Conservation (phyloP, 2,329 filamentous ascomycete genomes). For the Cladophialophora psammophila region DNA sequence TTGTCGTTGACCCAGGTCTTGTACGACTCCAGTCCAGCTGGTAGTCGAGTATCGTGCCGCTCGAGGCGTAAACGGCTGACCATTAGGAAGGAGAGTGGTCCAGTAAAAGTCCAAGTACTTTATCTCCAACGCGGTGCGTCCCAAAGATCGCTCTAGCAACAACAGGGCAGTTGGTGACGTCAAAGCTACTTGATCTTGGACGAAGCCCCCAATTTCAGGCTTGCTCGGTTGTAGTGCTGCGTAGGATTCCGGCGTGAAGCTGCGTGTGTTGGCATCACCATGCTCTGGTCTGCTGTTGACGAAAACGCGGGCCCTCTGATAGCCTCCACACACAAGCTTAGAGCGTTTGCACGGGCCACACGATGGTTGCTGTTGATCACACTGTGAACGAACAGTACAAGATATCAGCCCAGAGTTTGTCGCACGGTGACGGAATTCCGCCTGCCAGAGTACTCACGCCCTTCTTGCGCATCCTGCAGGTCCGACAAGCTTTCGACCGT, state of each 20-base stretch:
- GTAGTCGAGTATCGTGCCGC: constrained; percentile 21
- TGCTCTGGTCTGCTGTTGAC: constrained; percentile 19
- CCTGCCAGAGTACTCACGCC: constrained; percentile 12
- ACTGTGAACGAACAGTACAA: constrained; percentile 9
- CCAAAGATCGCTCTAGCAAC: constrained; percentile 7
- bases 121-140: constrained; percentile 11
- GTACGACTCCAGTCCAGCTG: constrained; percentile 20
- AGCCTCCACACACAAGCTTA: constrained; percentile 15
- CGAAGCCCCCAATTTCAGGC: not conserved
- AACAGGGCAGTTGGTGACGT: constrained; percentile 2
- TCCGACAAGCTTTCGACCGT: constrained; percentile 20
- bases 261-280: not conserved
- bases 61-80: constrained; percentile 16
- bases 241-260: constrained; percentile 12
- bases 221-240: constrained; percentile 3
- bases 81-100: constrained; percentile 21
- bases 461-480: constrained; percentile 20
- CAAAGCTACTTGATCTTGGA: not conserved
- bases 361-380: constrained; percentile 20
- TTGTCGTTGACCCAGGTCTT: constrained; percentile 16
- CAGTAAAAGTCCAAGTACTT: constrained; percentile 23
- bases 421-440: not conserved
- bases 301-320: constrained; percentile 13
- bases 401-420: not conserved
- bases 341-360: constrained; percentile 20